Base-by-base conservation (phyloP, 768 basidiomycete genomes). In the Mycena olivaceomarginata region DNA sequence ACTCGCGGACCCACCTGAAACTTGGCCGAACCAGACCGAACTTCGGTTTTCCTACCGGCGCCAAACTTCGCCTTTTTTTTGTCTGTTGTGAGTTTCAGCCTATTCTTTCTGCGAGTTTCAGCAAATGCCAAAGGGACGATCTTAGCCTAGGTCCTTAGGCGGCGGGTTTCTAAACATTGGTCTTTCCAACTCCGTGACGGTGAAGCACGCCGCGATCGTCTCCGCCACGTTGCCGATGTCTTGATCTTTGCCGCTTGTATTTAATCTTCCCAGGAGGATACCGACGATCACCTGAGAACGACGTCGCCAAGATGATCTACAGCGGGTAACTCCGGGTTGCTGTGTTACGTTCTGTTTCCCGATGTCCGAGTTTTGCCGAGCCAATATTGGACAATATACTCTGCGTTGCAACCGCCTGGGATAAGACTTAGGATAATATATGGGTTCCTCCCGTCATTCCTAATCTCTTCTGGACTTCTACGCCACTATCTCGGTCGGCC, bases 401-500 rank as follows among this genome's bases (percentile, higher is more conserved):
- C 18, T 41, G 46, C 48, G 63, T 72, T 41, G 71, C 71, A 46
- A 66, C 71, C 63, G 71, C 71, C 66, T 56, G 41, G n/a, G n/a
- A n/a, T n/a, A n/a, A n/a, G n/a, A n/a, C n/a, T n/a, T n/a, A n/a
- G n/a, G n/a, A n/a, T n/a, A n/a, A n/a, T n/a, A n/a, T n/a, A n/a
- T n/a, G n/a, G 1, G 63, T 40, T 37, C 51, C 46, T 56, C 53
- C 4, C 25, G 45, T 15, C 13, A 10, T 68, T 3, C 57, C 48
- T 6, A 18, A 41, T 40, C 25, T 22, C 65, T 60, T 67, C 53
- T 25, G 25, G 46, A 45, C 46, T 43, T 72, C 71, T 72, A 67
- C 73, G 73, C 73, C 73, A 74, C 73, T 63, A 74, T 74, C 72
- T 67, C 48, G 45, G 40, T 70, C 73, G 73, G 73, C 59, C 40